Conservation (phyloP, 129 eudicot species). For the Cynara cardunculus region DNA sequence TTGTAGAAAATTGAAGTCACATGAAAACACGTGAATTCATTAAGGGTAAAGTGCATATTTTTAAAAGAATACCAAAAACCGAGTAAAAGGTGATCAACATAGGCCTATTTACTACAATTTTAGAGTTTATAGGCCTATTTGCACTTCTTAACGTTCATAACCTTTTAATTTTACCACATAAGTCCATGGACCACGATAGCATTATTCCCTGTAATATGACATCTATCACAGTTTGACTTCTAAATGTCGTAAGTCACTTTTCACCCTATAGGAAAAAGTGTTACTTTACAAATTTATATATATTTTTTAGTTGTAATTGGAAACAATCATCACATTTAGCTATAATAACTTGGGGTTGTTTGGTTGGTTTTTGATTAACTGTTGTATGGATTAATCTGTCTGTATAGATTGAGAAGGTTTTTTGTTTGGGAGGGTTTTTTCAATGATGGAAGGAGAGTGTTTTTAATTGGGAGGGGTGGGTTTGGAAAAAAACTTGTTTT, state of each 20-base stretch:
- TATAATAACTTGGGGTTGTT: too few species aligned
- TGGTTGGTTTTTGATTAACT: too few species aligned
- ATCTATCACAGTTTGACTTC: neutral
- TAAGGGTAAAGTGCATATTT: neutral
- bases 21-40: neutral
- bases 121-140: neutral
- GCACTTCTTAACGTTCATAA: neutral
- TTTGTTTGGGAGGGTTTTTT: too few species aligned
- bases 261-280: too few species aligned
- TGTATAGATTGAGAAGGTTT: too few species aligned
- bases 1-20: neutral
- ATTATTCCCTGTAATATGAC: neutral
- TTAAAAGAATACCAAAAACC: neutral
- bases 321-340: too few species aligned
- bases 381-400: too few species aligned
- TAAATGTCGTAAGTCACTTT: neutral
- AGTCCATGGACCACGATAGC: neutral
- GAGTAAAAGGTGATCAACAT: neutral
- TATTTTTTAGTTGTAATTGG: too few species aligned
- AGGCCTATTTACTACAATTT: neutral
- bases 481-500: too few species aligned
- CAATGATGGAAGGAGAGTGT: too few species aligned
- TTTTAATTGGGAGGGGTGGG: too few species aligned
- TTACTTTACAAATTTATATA: too few species aligned
- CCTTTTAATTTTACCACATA: neutral